phyloP scores from a whole-genome alignment of 345 rosid species.

The Hibiscus trionum region DNA sequence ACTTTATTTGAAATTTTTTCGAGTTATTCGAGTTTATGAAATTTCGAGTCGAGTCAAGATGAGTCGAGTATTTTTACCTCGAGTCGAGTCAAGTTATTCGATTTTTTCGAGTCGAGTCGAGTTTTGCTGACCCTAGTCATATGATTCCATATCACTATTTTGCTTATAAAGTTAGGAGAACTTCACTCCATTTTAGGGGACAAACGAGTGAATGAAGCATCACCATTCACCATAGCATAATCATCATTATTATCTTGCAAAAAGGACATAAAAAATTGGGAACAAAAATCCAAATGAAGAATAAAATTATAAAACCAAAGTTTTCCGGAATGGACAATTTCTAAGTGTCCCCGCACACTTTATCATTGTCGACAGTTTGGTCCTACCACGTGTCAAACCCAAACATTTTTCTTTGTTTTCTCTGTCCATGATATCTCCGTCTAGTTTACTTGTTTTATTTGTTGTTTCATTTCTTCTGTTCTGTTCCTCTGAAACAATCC shows the following conservation, averaged over 20 bases:
- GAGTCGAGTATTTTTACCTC: too few relatives aligned
- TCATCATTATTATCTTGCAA: not conserved
- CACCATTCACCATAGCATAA: not conserved
- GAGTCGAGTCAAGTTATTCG: too few relatives aligned
- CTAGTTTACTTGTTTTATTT: not conserved
- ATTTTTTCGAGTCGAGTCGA: too few relatives aligned
- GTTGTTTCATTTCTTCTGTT: not conserved
- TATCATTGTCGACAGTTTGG: not conserved
- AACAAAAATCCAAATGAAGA: too few relatives aligned
- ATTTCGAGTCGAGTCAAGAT: too few relatives aligned
- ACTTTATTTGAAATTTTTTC: too few relatives aligned
- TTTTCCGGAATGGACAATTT: not conserved
- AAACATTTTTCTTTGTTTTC: not conserved
- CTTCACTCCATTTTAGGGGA: too few relatives aligned
- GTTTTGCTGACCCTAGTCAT: too few relatives aligned
- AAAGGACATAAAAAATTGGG: not conserved
- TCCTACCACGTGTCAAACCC: not conserved
- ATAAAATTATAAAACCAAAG: not conserved
- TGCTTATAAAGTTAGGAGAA: too few relatives aligned
- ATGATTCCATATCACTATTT: too few relatives aligned
- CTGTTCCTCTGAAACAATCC: not conserved
- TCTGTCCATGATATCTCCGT: not conserved
- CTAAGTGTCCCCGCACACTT: not conserved
- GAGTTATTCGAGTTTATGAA: too few relatives aligned
- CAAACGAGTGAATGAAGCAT: not conserved